Evolutionary conservation across 2,329 filamentous ascomycete species (phyloP).

Genomic region (Elsinoe fawcettii): DNA sequence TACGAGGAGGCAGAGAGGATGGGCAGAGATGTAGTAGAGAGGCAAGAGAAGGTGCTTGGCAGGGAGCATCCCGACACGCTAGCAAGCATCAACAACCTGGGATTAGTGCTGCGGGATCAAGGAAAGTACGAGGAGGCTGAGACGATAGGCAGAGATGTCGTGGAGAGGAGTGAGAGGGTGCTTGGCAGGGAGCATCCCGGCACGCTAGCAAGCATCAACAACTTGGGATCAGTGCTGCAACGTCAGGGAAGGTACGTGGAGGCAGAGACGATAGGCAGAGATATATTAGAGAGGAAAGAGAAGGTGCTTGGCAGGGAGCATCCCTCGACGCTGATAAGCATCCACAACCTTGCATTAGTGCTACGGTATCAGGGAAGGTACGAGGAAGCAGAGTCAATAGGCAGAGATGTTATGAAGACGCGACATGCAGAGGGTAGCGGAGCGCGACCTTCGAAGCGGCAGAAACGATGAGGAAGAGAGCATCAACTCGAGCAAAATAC

Average conservation of each 20-base stretch:
- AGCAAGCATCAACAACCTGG: constrained; percentile 4
- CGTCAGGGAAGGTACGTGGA: neutral
- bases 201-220: constrained; percentile 20
- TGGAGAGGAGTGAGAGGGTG: constrained; percentile 17
- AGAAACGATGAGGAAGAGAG: no score
- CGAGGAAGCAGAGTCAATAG: no score
- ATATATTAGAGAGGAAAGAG: neutral
- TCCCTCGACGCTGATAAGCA: constrained; percentile 19
- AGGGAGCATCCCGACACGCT: constrained; percentile 8
- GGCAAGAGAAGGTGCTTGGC: neutral
- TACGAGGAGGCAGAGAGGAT: neutral
- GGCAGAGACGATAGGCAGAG: neutral
- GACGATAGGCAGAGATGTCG: constrained; percentile 16
- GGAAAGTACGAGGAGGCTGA: constrained; percentile 15
- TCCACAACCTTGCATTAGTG: neutral
- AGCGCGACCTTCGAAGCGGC: no score
- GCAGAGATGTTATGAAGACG: no score
- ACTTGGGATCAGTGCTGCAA: constrained; percentile 15
- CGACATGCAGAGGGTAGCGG: no score
- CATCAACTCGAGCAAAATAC: no score
- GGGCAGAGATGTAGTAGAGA: neutral
- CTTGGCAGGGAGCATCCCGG: constrained; percentile 19
- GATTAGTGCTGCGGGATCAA: neutral
- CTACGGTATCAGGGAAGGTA: neutral
- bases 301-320: constrained; percentile 15